Conservation (phyloP, 169 alveolate genomes). For the Cryptosporidium xiaoi region DNA sequence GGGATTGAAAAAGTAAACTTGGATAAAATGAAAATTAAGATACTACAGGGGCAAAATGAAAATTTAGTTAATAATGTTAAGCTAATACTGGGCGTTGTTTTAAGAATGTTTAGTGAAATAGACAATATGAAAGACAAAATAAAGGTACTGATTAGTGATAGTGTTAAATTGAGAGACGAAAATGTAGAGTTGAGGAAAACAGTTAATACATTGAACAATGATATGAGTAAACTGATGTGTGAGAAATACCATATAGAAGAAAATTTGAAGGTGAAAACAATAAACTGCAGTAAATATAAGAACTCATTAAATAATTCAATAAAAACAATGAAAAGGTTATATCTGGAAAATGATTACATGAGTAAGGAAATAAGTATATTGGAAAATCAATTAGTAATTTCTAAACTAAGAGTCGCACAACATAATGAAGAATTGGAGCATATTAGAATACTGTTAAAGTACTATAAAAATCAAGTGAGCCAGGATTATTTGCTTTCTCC, state of each 20-base stretch:
- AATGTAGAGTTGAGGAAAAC: background rate
- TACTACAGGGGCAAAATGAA: slow-evolving; percentile 33
- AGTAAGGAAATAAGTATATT: slow-evolving; percentile 30
- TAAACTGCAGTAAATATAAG: slow-evolving; percentile 34
- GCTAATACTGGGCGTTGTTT: slow-evolving; percentile 11
- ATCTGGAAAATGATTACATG: slow-evolving; percentile 37
- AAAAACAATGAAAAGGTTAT: slow-evolving; percentile 52
- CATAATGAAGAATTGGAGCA: slow-evolving; percentile 73
- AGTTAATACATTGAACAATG: slow-evolving; percentile 19
- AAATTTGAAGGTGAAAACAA: slow-evolving; percentile 22
- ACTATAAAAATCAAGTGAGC: slow-evolving; percentile 59
- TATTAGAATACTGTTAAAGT: slow-evolving; percentile 53
- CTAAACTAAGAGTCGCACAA: slow-evolving; percentile 71
- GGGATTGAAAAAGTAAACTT: background rate
- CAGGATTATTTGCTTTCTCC: slow-evolving; percentile 58
- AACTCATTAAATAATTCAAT: slow-evolving; percentile 47
- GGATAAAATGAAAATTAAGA: slow-evolving; percentile 16
- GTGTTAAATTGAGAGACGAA: slow-evolving; percentile 1
- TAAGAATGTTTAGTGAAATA: slow-evolving; percentile 23
- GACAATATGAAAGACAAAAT: slow-evolving; percentile 12
- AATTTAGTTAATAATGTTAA: slow-evolving; percentile 29
- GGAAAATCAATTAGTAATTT: slow-evolving; percentile 67
- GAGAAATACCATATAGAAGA: slow-evolving; percentile 38
- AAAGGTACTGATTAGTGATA: slow-evolving; percentile 19
- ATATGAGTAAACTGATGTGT: slow-evolving; percentile 13